Percentiles rank a stretch among this genome's conserved stretches.
Evolutionary conservation across 2,329 filamentous ascomycete species (phyloP).

Genomic region (Fusarium chuoi): DNA sequence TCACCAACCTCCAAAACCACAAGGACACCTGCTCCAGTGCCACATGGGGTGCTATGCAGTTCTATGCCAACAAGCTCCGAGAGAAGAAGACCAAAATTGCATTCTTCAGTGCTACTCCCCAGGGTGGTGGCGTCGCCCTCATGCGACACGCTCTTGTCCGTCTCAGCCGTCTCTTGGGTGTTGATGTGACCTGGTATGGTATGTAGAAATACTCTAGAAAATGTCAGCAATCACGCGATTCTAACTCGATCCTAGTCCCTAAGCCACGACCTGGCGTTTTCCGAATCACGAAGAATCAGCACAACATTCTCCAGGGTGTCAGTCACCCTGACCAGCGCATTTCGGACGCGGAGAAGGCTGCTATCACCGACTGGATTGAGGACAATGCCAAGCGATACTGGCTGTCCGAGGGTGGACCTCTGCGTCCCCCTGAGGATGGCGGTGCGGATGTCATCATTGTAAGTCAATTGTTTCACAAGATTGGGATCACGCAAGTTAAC

Average conservation of each 20-base stretch:
- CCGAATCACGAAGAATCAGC: slow-evolving; percentile 85
- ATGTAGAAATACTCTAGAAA: slow-evolving; percentile 37
- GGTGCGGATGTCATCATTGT: slow-evolving; percentile 80
- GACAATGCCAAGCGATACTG: slow-evolving; percentile 81
- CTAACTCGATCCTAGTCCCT: slow-evolving; percentile 63
- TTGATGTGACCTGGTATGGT: slow-evolving; percentile 79
- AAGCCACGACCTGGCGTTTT: slow-evolving; percentile 84
- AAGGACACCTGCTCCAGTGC: slow-evolving; percentile 66
- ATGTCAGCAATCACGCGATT: too few relatives aligned
- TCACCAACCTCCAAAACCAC: slow-evolving; percentile 68
- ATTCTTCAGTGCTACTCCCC: slow-evolving; percentile 83
- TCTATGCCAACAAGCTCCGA: slow-evolving; percentile 72
- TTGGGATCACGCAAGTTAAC: not conserved
- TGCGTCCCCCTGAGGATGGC: slow-evolving; percentile 71
- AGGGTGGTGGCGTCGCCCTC: slow-evolving; percentile 83
- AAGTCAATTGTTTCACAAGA: slow-evolving; percentile 39
- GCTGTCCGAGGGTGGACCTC: slow-evolving; percentile 73
- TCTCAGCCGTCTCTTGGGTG: slow-evolving; percentile 72
- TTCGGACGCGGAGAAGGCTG: slow-evolving; percentile 66
- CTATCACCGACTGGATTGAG: slow-evolving; percentile 76
- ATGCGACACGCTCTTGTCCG: slow-evolving; percentile 84
- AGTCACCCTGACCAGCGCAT: slow-evolving; percentile 73
- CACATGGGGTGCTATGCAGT: slow-evolving; percentile 74
- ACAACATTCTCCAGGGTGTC: slow-evolving; percentile 89
- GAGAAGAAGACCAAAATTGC: slow-evolving; percentile 73